Evolutionary conservation across 1,139 yeast genomes (phyloP), one percentile per base, ranked within the genome.

Genomic region (Geotrichum australiense): DNA sequence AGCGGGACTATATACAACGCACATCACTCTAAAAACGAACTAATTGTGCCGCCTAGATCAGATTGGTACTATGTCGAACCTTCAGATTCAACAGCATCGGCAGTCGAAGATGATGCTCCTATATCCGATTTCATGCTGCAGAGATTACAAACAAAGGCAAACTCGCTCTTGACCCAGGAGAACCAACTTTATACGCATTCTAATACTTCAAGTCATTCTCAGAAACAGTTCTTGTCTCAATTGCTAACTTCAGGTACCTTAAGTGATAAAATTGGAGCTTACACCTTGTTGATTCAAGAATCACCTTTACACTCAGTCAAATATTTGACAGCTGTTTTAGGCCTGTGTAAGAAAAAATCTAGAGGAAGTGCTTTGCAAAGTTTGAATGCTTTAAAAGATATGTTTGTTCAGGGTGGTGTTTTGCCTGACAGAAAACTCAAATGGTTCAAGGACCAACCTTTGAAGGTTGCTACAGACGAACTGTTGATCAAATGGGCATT

Each of bases 281-380:
- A 91, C 56, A 89, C 98, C 0, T 74, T 91, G 58, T 69, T 91
- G 59, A 76, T 89, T 37, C 97, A 91, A 60, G 98, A 91, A 65
- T 87, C 97, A 2, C 98, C 99, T 4, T 61, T 87, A 46, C 98
- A 91, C 59, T 84, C 93, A 51, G 59, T 80, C 46, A 84, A 85
- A 60, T 87, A 95, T 0, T 68, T 93, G 45, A 95, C 86, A 49
- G 80, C 81, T 22, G 66, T 91, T 50, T 62, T 85, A 45, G 72
- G 76, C 5, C 83, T 80, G 64, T 86, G 96, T 63, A 82, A 78
- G 54, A 89, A 91, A 68, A 93, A 91, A 65, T 81, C 94, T 19
- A 78, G 96, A 68, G 89, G 94, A 37, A 94, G 96, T 12, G 87
- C 96, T 12, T 69, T 89, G 52, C 96, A 86, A 61, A 84, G 96